Base-by-base conservation (phyloP, 2,329 filamentous ascomycete genomes). In the Mycosphaerella sp. region DNA sequence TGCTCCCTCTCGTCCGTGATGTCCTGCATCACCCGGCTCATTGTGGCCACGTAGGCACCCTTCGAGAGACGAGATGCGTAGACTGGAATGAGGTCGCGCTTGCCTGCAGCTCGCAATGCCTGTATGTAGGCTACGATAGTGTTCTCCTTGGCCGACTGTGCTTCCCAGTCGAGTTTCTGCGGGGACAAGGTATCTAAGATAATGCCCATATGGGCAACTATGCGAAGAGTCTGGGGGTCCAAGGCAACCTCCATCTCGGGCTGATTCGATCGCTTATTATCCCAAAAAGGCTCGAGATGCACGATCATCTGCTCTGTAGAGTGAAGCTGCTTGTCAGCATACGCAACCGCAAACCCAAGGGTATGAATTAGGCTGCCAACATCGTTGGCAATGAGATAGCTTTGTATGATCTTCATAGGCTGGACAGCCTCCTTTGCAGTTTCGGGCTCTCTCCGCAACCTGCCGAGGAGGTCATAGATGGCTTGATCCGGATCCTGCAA, bases 71-170 rank as follows among this genome's bases (percentile, higher is more conserved):
- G 84, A 7, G 89, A 89, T 56, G 87, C 90, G 68, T 98, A 98
- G 0, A 95, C 74, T 0, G 93, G 90, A 49, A 95, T 86, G 37
- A 93, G 72, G 56, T 91, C 84, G 53, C 86, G 81, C 49, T 93
- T 80, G 30, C 82, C 81, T 13, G 81, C 80, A 41, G 85, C 76
- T 39, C 87, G 82, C 34, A 98, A 72, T 54, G 86, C 84, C 61
- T 86, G 86, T 49, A 94, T 85, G 66, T 97, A 97, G 3, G 81
- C 84, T 1, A 86, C 82, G 46, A 96, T 75, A 41, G 91, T 81
- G 62, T 87, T 88, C 63, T 95, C 86, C 58, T 84, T 79, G 13
- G 76, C 77, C 45, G 74, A 71, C 30, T 71, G 68, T 48, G 69
- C 65, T 16, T 71, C 65, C 8, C 57, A 57, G 28, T 75, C 70